These are phyloP conservation scores for Symbiodinium pilosum DNA, from an alignment of 73 alveolate genomes.

Conservation along the genomic window DNA sequence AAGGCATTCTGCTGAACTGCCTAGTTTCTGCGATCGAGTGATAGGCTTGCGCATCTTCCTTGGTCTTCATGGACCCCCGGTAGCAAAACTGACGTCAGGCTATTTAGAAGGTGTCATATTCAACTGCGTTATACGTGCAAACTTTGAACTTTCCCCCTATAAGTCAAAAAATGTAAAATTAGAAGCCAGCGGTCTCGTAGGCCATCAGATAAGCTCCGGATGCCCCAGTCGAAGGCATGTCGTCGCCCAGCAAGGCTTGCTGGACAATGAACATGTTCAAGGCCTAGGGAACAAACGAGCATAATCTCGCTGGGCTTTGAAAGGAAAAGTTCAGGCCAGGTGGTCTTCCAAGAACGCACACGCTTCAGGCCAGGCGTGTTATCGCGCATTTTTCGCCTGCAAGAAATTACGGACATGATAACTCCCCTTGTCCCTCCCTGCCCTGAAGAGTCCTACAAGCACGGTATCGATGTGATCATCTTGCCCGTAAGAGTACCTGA, in stretches of 20 bases:
- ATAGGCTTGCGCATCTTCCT: slow-evolving; percentile 9
- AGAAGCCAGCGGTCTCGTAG: slow-evolving; percentile 13
- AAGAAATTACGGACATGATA: not conserved
- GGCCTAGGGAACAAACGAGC: not conserved
- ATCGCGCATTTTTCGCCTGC: not conserved
- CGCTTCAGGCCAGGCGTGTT: not conserved
- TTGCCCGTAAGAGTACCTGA: not conserved
- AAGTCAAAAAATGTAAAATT: not conserved
- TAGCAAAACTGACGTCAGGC: not conserved
- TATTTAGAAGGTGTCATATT: not conserved
- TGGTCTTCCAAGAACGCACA: not conserved
- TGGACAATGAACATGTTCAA: slow-evolving; percentile 68
- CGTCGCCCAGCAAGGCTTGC: slow-evolving; percentile 62
- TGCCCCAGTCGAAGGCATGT: slow-evolving; percentile 83
- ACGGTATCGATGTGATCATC: not conserved
- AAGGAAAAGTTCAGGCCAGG: not conserved
- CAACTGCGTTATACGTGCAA: not conserved
- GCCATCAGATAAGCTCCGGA: slow-evolving; percentile 79
- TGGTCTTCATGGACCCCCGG: not conserved
- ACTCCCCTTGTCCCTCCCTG: not conserved
- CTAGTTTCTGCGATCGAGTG: slow-evolving; percentile 20
- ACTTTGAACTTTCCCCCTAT: not conserved
- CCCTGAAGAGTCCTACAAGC: not conserved
- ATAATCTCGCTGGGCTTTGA: not conserved
- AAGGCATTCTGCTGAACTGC: too few relatives aligned